Base-by-base conservation (phyloP, 805 yeast species). In the Diddensiella santjacobensis region DNA sequence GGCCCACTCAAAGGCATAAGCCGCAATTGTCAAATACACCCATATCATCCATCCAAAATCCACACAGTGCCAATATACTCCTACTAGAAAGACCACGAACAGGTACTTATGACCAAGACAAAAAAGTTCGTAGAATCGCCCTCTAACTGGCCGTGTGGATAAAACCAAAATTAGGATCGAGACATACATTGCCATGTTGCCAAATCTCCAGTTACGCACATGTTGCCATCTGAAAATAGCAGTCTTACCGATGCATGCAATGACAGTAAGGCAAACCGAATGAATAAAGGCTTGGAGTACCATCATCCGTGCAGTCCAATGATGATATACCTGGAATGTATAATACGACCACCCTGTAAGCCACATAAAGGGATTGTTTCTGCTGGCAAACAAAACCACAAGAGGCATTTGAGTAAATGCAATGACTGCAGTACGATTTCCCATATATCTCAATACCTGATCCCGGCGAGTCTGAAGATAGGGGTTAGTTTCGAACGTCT, bases 281-380 rank as follows among this genome's bases (percentile, higher is more conserved):
- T 64, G 69, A 3, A 61, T 49, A 3, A 63, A 11, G 5, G 58
- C 52, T 38, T 57, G 49, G n/a, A 58, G 19, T 3, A 57, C 52
- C 41, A 50, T 53, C 18, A 52, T 44, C 23, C 66, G 49, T 4
- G 64, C 60, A 3, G 58, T 48, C 67, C 69, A 64, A 5, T 65
- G 49, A 64, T 87, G 96, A 58, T 75, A 79, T 23, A 72, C 66
- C 56, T 80, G 71, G 65, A 85, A 84, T 1, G 83, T 73, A 8
- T 80, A 65, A 56, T 76, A 81, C 0, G 80, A 64, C 70, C 84
- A 72, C 1, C 89, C 87, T 1, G 89, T 76, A 4, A 83, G 47
- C 57, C 65, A 66, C 52, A 76, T 75, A 56, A 85, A 68, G 17
- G 86, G 79, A 60, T 84, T 86, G 61, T 86, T 86, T 56, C 93